Conservation (phyloP, 129 eudicot genomes). For the Mikania micrantha region DNA sequence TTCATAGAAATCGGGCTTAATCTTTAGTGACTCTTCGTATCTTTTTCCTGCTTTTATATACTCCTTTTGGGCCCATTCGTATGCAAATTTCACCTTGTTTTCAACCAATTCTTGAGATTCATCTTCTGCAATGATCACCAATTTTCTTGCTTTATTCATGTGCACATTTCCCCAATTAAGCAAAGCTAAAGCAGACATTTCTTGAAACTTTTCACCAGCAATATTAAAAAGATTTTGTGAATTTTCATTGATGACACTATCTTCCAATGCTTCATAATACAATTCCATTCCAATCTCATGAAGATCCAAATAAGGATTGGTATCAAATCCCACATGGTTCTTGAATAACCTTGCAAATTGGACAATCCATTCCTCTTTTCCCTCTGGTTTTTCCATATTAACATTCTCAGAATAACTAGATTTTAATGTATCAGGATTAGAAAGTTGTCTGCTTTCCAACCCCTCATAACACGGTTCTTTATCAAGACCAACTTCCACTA, state of each 20-base stretch:
- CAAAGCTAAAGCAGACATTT: constrained; percentile 84
- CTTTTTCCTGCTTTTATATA: constrained; percentile 59
- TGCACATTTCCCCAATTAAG: constrained; percentile 92
- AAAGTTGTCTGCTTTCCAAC: constrained; percentile 1
- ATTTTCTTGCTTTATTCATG: constrained; percentile 78
- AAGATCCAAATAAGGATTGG: constrained; percentile 82
- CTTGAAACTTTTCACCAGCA: constrained; percentile 71
- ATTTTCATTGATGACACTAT: constrained; percentile 56
- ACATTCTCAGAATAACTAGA: constrained; percentile 21
- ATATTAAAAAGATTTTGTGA: constrained; percentile 65
- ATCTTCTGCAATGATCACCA: constrained; percentile 49
- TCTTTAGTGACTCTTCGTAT: constrained; percentile 67
- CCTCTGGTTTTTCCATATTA: constrained; percentile 10
- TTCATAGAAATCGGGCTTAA: constrained; percentile 84
- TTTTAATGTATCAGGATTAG: constrained; percentile 16
- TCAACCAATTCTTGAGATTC: constrained; percentile 33
- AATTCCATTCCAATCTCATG: constrained; percentile 86
- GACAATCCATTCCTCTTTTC: constrained; percentile 64
- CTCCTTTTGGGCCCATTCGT: constrained; percentile 76
- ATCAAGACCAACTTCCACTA: constrained; percentile 67
- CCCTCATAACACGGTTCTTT: constrained; percentile 76
- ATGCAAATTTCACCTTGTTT: constrained; percentile 44
- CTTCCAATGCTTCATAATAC: constrained; percentile 87
- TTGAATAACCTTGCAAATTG: constrained; percentile 77
- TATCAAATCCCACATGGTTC: constrained; percentile 88